Conservation (phyloP, 495 filamentous ascomycete species). For the Elasticomyces elasticus region DNA sequence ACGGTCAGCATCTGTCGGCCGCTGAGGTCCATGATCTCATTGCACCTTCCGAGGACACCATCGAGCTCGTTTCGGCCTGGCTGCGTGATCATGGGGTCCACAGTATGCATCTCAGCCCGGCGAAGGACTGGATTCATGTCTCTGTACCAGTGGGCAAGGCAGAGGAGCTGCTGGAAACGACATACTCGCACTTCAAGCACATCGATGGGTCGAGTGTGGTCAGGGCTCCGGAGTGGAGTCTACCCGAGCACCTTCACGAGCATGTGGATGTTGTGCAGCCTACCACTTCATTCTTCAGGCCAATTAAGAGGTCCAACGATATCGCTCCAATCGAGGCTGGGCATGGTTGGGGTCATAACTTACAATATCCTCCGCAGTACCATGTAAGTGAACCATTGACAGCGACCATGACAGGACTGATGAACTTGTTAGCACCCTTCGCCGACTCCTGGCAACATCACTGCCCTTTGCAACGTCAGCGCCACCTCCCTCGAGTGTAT, state of each 20-base stretch:
- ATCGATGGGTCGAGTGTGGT: slow-evolving; percentile 32
- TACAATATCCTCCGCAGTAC: neutral
- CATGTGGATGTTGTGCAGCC: slow-evolving; percentile 58
- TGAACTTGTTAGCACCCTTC: neutral
- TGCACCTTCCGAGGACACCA: slow-evolving; percentile 29
- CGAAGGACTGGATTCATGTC: slow-evolving; percentile 37
- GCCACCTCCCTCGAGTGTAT: slow-evolving; percentile 46
- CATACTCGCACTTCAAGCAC: slow-evolving; percentile 36
- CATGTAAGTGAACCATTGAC: neutral
- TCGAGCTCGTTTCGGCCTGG: slow-evolving; percentile 35
- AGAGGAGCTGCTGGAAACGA: slow-evolving; percentile 37
- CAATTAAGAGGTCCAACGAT: neutral
- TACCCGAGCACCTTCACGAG: slow-evolving; percentile 42
- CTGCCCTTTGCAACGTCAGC: slow-evolving; percentile 38
- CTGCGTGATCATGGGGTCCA: slow-evolving; percentile 33
- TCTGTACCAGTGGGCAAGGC: slow-evolving; percentile 29
- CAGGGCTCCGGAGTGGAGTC: slow-evolving; percentile 41
- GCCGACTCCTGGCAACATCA: slow-evolving; percentile 17
- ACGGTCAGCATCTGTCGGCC: slow-evolving; percentile 26
- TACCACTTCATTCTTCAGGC: slow-evolving; percentile 52
- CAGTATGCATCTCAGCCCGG: slow-evolving; percentile 25
- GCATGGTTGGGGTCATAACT: neutral
- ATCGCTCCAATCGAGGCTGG: neutral
- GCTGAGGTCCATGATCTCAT: slow-evolving; percentile 34
- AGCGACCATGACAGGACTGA: neutral